Base-by-base conservation (phyloP, 208 protist species). In the Trypanosoma platydactyli region DNA sequence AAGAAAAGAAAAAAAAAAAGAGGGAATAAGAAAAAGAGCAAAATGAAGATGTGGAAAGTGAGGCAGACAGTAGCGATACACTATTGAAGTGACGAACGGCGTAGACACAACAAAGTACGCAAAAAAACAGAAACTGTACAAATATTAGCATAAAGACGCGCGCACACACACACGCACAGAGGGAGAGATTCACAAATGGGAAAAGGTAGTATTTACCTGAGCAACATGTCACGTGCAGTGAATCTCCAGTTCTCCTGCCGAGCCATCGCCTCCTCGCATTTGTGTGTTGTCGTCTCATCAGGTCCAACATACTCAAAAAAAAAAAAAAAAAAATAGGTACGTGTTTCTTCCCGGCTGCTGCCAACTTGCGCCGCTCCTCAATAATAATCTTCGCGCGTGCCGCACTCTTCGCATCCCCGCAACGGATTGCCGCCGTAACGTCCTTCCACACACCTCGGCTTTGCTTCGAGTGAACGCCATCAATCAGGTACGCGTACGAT, bases 301-400 rank as follows among this genome's bases (percentile, higher is more conserved):
- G 11, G 35, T 5, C 58, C 68, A 50, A 66, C 29, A 66, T 61
- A 67, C 44, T 53, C n/a, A 54, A 74, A 67, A 48, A 62, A 66
- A 11, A 68, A 24, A 18, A 58, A 54, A 74, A 67, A 48, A 62
- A 66, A 11, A 68, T 33, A 18, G 68, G 57, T 3, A n/a, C 6
- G 24, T 73, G 58, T 25, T 18, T 25, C 2, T n/a, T 12, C 24
- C 41, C 41, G 7, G 42, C 35, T 22, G 30, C 48, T 20, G 33
- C 58, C 58, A 73, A 65, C 24, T 46, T 18, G 27, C 51, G 44
- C 22, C 68, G 45, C 42, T 64, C 62, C 44, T 76, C 70, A 13
- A 76, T 63, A 25, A 16, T 1, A n/a, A 9, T 33, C 42, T 76
- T 76, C 5, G 63, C 70, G 13, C 42, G 22, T 7, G 55, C 48